Evolutionary conservation across 139 green algal species (phyloP).

Genomic region (Bryopsis sp.): DNA sequence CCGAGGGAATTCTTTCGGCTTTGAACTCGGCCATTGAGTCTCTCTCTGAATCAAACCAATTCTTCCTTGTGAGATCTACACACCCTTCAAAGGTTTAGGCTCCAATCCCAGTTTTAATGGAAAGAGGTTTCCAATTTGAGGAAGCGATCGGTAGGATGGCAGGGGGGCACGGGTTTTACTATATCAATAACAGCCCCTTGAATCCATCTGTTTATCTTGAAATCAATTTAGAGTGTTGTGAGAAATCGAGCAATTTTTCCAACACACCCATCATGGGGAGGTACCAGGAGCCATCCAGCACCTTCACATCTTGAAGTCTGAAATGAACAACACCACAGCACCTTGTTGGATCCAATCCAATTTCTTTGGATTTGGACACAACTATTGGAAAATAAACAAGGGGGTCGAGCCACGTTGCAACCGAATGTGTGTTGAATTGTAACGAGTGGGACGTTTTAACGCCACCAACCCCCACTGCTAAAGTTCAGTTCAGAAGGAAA

Average conservation of each 20-base stretch:
- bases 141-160: neutral
- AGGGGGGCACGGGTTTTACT: neutral
- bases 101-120: neutral
- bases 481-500: too few species aligned
- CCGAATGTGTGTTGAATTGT: neutral
- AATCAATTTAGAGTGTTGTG: neutral
- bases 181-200: neutral
- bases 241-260: neutral
- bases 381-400: too few species aligned
- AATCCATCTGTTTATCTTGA: neutral
- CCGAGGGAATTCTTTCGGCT: constrained; percentile 52
- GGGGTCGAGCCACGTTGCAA: too few species aligned
- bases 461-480: neutral
- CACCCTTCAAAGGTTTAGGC: too few species aligned
- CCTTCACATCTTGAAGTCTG: constrained; percentile 1
- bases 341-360: neutral
- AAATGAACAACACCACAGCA: neutral
- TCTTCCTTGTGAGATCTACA: neutral
- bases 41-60: constrained; percentile 20
- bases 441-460: neutral
- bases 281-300: constrained; percentile 20
- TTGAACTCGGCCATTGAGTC: constrained; percentile 50
- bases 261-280: neutral
- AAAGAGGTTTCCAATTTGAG: neutral
- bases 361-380: too few species aligned